Evolutionary conservation across 805 yeast genomes (phyloP).

Genomic region (Torulaspora quercuum): DNA sequence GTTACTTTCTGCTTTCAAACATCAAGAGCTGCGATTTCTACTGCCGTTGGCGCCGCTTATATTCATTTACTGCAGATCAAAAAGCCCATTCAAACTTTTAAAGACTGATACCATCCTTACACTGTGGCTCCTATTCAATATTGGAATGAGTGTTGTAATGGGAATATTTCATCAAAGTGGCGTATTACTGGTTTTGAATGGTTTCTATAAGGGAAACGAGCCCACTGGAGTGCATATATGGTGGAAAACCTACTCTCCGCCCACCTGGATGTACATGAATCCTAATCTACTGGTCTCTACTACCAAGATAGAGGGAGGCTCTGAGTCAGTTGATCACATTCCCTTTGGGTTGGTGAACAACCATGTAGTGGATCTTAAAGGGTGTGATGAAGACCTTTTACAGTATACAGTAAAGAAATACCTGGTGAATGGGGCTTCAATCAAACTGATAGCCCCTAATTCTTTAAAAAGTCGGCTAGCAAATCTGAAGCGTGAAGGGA

Average conservation of each 20-base stretch:
- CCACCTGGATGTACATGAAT: conserved; percentile 67
- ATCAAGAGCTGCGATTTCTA: conserved; percentile 90
- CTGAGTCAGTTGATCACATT: conserved; percentile 24
- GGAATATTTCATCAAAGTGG: conserved; percentile 92
- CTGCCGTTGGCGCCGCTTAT: conserved; percentile 73
- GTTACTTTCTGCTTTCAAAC: conserved; percentile 70
- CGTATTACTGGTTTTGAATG: conserved; percentile 53
- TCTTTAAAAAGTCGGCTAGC: conserved; percentile 16
- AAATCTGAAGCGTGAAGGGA: conserved; percentile 1
- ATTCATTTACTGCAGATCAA: conserved; percentile 51
- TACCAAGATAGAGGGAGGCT: conserved; percentile 20
- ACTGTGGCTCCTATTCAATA: conserved; percentile 64
- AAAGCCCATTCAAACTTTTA: conserved; percentile 22
- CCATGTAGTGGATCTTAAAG: conserved; percentile 47
- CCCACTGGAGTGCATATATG: conserved; percentile 52
- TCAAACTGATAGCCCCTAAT: conserved; percentile 22
- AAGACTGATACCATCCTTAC: conserved; percentile 23
- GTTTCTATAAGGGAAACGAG: not conserved
- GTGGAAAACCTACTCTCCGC: conserved; percentile 96
- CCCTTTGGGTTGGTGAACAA: conserved; percentile 16
- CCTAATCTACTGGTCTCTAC: conserved; percentile 25
- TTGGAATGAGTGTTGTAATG: conserved; percentile 56
- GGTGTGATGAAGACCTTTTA: conserved; percentile 37
- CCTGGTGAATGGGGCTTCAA: conserved; percentile 7
- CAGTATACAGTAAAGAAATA: conserved; percentile 22